A percentile compares a stretch with the other conserved stretches of the same genome.
Conservation (phyloP, 257 asterid species). For the Agastache rugosa region DNA sequence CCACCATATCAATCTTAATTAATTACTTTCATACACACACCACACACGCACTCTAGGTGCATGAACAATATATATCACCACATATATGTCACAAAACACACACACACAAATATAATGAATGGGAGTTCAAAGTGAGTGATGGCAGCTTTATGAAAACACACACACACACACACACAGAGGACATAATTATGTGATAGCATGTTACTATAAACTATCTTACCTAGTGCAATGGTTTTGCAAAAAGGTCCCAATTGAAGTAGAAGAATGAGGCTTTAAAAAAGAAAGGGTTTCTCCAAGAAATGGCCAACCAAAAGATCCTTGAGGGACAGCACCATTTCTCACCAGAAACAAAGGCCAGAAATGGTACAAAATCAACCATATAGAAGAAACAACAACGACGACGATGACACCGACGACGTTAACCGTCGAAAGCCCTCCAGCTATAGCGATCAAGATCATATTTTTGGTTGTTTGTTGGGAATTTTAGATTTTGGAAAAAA, state of each 20-base stretch:
- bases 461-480: conserved; percentile 23
- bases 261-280: conserved; percentile 74
- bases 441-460: conserved; percentile 23
- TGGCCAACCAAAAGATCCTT: conserved; percentile 79
- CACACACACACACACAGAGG: background rate
- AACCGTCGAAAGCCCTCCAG: conserved; percentile 32
- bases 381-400: conserved; percentile 36
- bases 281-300: conserved; percentile 75
- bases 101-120: background rate
- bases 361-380: conserved; percentile 54
- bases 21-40: background rate
- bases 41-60: conserved; percentile 13
- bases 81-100: background rate
- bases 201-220: conserved; percentile 39
- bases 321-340: conserved; percentile 49
- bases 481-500: background rate
- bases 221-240: conserved; percentile 68
- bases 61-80: background rate
- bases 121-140: background rate
- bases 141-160: conserved; percentile 31
- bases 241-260: conserved; percentile 64
- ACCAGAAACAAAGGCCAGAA: conserved; percentile 62
- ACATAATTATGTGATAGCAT: conserved; percentile 14
- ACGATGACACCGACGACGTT: conserved; percentile 34
- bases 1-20: background rate